Conservation (phyloP, 148 eudicot species). For the Rhododendron molle region DNA sequence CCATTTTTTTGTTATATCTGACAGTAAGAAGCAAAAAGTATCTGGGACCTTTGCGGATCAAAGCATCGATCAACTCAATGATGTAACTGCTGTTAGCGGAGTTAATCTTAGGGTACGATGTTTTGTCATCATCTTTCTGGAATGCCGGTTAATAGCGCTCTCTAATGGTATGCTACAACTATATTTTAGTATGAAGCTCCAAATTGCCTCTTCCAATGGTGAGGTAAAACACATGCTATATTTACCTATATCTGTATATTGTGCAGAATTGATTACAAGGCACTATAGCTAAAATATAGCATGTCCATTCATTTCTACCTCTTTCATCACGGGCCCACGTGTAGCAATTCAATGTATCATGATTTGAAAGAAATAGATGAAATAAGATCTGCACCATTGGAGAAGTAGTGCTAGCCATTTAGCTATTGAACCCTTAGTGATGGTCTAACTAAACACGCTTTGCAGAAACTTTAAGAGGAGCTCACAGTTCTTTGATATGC, state of each 20-base stretch:
- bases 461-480: background rate
- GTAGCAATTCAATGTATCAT: background rate
- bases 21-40: conserved; percentile 92
- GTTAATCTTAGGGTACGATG: conserved; percentile 80
- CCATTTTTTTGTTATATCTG: background rate
- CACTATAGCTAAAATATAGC: background rate
- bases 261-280: background rate
- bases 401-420: background rate
- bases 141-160: background rate
- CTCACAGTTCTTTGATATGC: background rate
- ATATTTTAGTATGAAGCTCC: background rate
- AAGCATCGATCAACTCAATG: conserved; percentile 97
- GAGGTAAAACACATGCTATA: background rate
- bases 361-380: background rate
- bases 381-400: background rate
- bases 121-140: background rate
- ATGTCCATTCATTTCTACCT: background rate
- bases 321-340: background rate
- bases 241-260: background rate
- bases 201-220: background rate
- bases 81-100: conserved; percentile 98
- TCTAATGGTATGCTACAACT: background rate
- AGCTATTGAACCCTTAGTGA: background rate
- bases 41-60: conserved; percentile 69
- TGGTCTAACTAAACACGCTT: background rate